These are phyloP conservation scores for Agrocybe chaxingu DNA, from an alignment of 768 basidiomycete species.

Conservation along the genomic window DNA sequence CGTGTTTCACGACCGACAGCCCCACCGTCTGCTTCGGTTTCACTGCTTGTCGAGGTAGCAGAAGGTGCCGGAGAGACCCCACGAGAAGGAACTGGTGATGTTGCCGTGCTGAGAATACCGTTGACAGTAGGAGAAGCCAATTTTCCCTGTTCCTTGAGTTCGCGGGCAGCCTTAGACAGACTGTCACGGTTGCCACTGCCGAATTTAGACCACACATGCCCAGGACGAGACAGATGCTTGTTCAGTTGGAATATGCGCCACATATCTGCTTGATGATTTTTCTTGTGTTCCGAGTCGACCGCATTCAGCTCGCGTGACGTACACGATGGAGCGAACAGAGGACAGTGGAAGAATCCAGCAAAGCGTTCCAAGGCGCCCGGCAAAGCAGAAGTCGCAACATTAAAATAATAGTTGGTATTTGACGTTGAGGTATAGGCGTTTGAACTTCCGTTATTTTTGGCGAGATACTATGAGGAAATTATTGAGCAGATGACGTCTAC, in stretches of 20 bases:
- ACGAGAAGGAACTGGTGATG: conserved; percentile 52
- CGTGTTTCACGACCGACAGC: conserved; percentile 76
- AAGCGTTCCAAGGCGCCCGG: conserved; percentile 73
- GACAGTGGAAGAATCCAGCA: conserved; percentile 89
- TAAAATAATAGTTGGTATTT: conserved; percentile 89
- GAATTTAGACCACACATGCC: conserved; percentile 89
- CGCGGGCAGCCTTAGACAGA: conserved; percentile 58
- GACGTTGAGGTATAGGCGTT: conserved; percentile 93
- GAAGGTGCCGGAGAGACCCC: conserved; percentile 61
- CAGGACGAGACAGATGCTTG: conserved; percentile 76
- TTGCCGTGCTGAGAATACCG: conserved; percentile 23
- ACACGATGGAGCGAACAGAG: conserved; percentile 82
- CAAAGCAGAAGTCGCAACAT: conserved; percentile 60
- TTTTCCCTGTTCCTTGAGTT: conserved; percentile 48
- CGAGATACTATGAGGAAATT: conserved; percentile 48
- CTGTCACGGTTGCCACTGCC: conserved; percentile 83
- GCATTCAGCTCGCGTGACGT: conserved; percentile 91
- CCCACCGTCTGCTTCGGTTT: conserved; percentile 72
- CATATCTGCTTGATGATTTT: conserved; percentile 86
- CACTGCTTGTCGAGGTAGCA: conserved; percentile 46
- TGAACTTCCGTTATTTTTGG: conserved; percentile 79
- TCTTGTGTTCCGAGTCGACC: conserved; percentile 96
- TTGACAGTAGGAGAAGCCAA: conserved; percentile 24
- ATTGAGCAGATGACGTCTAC: not conserved
- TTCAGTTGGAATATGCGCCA: conserved; percentile 96